Evolutionary conservation across 2,329 filamentous ascomycete genomes (phyloP).

Genomic region (Ilyonectria destructans): DNA sequence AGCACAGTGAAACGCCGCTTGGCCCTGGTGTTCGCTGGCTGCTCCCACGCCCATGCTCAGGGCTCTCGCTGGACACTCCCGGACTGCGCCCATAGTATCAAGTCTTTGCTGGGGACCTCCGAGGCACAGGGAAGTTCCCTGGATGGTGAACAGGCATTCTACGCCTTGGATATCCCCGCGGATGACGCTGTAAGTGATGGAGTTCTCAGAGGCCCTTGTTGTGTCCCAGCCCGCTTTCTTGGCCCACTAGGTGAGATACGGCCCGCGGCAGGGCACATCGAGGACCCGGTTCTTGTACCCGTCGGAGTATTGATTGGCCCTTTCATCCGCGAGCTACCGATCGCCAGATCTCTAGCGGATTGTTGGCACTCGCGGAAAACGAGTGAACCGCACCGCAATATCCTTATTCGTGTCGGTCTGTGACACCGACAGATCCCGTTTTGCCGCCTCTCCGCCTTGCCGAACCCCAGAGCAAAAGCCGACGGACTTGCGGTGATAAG

Average conservation of each 20-base stretch:
- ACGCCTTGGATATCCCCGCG: constrained; percentile 12
- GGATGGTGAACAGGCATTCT: constrained; percentile 21
- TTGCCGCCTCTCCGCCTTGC: not conserved
- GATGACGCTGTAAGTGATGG: constrained; percentile 19
- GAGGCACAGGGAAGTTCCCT: constrained; percentile 31
- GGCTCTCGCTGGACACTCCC: constrained; percentile 5
- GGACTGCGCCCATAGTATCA: not conserved
- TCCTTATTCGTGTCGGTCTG: not conserved
- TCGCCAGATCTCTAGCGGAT: constrained; percentile 34
- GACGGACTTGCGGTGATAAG: not conserved
- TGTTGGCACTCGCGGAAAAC: constrained; percentile 25
- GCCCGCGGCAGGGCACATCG: constrained; percentile 27
- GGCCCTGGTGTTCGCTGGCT: constrained; percentile 25
- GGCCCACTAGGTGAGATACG: constrained; percentile 34
- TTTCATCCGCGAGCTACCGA: constrained; percentile 28
- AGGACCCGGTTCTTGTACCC: constrained; percentile 31
- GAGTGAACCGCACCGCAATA: constrained; percentile 11
- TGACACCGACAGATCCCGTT: constrained; percentile 2
- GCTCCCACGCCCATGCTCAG: constrained; percentile 7
- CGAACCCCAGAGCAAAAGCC: not conserved
- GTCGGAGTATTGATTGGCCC: constrained; percentile 18
- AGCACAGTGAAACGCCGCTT: constrained; percentile 38
- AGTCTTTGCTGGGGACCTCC: constrained; percentile 17
- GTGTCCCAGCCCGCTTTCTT: constrained; percentile 18
- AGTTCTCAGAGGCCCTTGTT: constrained; percentile 26